Conservation (phyloP, 2,329 filamentous ascomycete species). For the Pseudocercospora vitis region DNA sequence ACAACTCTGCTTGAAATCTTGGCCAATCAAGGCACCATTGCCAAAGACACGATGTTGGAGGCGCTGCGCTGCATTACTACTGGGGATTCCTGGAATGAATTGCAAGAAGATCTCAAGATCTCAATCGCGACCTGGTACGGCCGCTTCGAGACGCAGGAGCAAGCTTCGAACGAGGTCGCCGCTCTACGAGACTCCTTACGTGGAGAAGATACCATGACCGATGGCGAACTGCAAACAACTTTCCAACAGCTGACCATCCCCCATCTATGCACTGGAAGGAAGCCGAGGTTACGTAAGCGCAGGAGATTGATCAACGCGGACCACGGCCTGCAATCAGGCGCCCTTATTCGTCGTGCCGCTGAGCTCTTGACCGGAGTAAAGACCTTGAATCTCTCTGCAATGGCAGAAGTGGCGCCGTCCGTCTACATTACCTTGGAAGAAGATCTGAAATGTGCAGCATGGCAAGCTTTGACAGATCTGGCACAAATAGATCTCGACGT, state of each 20-base stretch:
- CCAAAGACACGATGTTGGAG: constrained; percentile 25
- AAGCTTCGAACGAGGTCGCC: constrained; percentile 21
- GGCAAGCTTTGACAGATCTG: constrained; percentile 29
- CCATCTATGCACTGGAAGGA: background rate
- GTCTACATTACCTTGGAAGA: constrained; percentile 26
- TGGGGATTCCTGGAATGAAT: constrained; percentile 18
- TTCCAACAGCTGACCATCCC: constrained; percentile 26
- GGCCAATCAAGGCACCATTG: background rate
- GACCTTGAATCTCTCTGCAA: constrained; percentile 18
- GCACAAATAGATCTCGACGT: constrained; percentile 18
- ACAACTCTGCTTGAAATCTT: constrained; percentile 21
- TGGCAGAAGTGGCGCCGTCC: constrained; percentile 23
- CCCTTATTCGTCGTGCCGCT: background rate
- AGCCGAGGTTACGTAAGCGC: constrained; percentile 23
- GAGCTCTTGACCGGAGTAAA: constrained; percentile 25
- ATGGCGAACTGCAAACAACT: constrained; percentile 23
- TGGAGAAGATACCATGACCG: constrained; percentile 29
- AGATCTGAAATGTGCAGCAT: constrained; percentile 28
- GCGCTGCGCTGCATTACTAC: constrained; percentile 15
- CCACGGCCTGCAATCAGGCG: background rate
- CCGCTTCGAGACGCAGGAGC: constrained; percentile 19
- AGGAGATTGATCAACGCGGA: constrained; percentile 10
- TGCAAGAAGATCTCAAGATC: constrained; percentile 32
- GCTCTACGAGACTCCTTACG: constrained; percentile 24
- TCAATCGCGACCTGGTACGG: constrained; percentile 28